Conservation (phyloP, 257 asterid species). For the Jaltomata sinuosa region DNA sequence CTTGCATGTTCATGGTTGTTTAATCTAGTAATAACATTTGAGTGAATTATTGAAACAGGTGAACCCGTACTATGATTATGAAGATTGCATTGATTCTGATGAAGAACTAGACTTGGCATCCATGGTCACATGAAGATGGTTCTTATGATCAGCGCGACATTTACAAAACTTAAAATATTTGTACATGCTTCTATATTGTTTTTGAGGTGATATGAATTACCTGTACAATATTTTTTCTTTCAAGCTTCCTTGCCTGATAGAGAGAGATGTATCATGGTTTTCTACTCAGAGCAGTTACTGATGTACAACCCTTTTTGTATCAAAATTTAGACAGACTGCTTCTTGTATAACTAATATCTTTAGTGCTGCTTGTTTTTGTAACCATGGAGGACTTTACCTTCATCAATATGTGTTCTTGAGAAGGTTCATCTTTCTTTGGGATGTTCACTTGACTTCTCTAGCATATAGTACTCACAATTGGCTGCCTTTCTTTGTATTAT, state of each 20-base stretch:
- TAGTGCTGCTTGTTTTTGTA: background rate
- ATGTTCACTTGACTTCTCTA: background rate
- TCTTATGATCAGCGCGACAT: background rate
- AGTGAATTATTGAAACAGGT: conserved; percentile 38
- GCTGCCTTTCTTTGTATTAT: background rate
- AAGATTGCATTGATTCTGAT: conserved; percentile 77
- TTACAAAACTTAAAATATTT: background rate
- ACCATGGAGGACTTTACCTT: background rate
- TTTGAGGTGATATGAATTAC: background rate
- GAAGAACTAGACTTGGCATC: conserved; percentile 86
- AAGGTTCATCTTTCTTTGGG: background rate
- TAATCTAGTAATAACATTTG: background rate
- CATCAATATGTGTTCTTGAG: background rate
- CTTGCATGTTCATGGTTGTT: background rate
- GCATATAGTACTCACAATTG: background rate
- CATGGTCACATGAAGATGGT: conserved; percentile 39
- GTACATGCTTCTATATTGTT: background rate
- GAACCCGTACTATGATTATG: conserved; percentile 76
- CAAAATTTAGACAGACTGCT: background rate
- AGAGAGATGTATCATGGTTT: background rate
- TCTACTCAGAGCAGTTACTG: background rate
- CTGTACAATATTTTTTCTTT: background rate
- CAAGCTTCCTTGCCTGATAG: background rate
- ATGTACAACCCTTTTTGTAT: background rate
- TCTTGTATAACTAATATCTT: background rate